Conservation (phyloP, 345 rosid species). For the Brassica juncea region DNA sequence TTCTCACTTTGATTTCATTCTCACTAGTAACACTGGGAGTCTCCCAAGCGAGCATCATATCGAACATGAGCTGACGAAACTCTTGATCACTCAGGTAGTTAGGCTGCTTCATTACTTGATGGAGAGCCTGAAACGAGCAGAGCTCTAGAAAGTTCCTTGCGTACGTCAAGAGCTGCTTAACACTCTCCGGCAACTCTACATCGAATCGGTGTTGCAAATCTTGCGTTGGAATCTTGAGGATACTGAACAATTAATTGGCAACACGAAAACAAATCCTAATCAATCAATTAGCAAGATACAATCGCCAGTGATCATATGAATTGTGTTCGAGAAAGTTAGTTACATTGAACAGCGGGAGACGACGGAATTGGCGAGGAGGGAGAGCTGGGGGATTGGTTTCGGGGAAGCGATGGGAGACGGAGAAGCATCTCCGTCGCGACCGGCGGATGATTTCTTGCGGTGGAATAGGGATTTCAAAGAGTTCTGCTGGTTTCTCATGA, state of each 20-base stretch:
- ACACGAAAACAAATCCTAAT: background rate
- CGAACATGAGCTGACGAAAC: conserved; percentile 75
- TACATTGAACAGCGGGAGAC: conserved; percentile 85
- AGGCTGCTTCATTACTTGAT: conserved; percentile 46
- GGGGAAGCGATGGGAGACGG: conserved; percentile 48
- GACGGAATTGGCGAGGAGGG: conserved; percentile 81
- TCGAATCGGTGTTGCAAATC: conserved; percentile 75
- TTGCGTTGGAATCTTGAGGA: conserved; percentile 62
- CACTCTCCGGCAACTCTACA: conserved; percentile 74
- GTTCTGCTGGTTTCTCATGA: conserved; percentile 58
- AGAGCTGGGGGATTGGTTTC: conserved; percentile 74
- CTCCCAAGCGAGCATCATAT: conserved; percentile 99
- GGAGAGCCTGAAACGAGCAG: conserved; percentile 56
- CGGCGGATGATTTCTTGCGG: conserved; percentile 47
- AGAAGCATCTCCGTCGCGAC: conserved; percentile 23
- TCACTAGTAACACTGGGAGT: conserved; percentile 44
- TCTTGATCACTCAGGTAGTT: conserved; percentile 70
- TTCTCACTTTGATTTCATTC: conserved; percentile 52
- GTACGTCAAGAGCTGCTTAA: conserved; percentile 63
- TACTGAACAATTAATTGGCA: conserved; percentile 43
- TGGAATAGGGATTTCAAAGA: conserved; percentile 71
- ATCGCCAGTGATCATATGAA: background rate
- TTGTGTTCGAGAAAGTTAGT: conserved; percentile 7
- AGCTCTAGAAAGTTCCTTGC: conserved; percentile 54
- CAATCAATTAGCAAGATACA: background rate